Evolutionary conservation across 139 green algal genomes (phyloP), one percentile per base, ranked within the genome.

Genomic region (Volvox reticuliferus): DNA sequence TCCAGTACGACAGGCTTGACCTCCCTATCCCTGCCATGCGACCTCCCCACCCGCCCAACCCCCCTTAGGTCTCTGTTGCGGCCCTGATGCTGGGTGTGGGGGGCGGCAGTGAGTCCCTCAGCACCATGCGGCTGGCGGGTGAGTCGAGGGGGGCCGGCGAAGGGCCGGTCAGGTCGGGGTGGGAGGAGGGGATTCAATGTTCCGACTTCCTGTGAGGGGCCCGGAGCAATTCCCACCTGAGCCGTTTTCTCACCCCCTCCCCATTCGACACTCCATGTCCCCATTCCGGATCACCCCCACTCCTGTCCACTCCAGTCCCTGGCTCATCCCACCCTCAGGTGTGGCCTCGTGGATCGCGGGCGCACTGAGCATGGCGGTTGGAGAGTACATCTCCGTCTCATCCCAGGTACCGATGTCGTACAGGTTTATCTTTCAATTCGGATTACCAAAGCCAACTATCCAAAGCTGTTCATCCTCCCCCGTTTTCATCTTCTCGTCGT

Each of bases 371-470:
- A 94, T 96, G 93, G 84, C 68, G 6, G 28, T 87, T 71, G 86
- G 96, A 16, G 96, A 98, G 92, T 98, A 97, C 93, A 96, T 98
- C 67, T 94, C 85, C 14, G 96, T 98, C 2, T 71, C 91, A 26
- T 93, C 79, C n/a, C 95, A 97, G 92, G 89, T 90, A 76, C 79
- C 44, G 37, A 12, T 24, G 17, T 12, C 65, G 65, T 73, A 26
- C 62, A 26, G 44, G 5, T 55, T 55, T 55, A 5, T 55, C 44
- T 5, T 55, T 9, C 44, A 14, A 55, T 55, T 9, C 44, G 44
- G 44, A n/a, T 55, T 55, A 55, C 9, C 5, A 5, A 55, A 55
- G 44, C 44, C 44, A 55, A 9, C 44, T 5, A 55, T 5, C 44
- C 44, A 55, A 55, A 55, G 5, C 9, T 55, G 5, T 55, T 55